Percentiles rank a stretch among this genome's conserved stretches.
Conservation (phyloP, 495 filamentous ascomycete species). For the Rusavskia elegans region DNA sequence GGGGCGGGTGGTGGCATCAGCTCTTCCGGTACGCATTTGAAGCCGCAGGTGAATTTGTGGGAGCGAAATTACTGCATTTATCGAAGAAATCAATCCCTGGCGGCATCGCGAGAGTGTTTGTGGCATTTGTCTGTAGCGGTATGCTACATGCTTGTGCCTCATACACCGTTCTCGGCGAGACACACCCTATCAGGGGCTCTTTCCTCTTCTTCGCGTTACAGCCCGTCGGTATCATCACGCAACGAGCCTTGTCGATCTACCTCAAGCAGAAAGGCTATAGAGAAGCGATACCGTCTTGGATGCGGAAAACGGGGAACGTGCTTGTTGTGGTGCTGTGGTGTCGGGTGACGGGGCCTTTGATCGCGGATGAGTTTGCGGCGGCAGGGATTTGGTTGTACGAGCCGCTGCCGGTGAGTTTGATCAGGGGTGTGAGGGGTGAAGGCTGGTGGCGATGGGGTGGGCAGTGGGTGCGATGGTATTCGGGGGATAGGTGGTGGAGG, state of each 20-base stretch:
- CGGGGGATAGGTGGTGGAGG: conserved; percentile 46
- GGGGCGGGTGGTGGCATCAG: conserved; percentile 84
- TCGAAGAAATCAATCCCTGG: conserved; percentile 5
- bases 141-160: conserved; percentile 43
- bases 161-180: conserved; percentile 31
- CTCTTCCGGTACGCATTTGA: conserved; percentile 59
- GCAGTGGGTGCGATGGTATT: conserved; percentile 32
- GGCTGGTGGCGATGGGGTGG: conserved; percentile 42
- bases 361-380: conserved; percentile 45
- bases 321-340: conserved; percentile 41
- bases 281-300: conserved; percentile 18
- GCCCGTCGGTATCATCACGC: conserved; percentile 35
- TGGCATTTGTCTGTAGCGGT: conserved; percentile 44
- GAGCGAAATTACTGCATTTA: background rate
- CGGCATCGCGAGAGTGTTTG: conserved; percentile 17
- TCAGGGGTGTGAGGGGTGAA: conserved; percentile 37
- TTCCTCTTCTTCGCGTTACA: conserved; percentile 43
- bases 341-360: conserved; percentile 30
- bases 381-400: conserved; percentile 51
- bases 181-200: conserved; percentile 24
- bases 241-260: conserved; percentile 20
- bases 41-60: conserved; percentile 8
- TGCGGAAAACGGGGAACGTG: conserved; percentile 33
- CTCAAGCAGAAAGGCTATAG: conserved; percentile 10
- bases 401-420: conserved; percentile 47